phyloP scores from a whole-genome alignment of 75 land plant genomes.

The Chamaecyparis obtusa region DNA sequence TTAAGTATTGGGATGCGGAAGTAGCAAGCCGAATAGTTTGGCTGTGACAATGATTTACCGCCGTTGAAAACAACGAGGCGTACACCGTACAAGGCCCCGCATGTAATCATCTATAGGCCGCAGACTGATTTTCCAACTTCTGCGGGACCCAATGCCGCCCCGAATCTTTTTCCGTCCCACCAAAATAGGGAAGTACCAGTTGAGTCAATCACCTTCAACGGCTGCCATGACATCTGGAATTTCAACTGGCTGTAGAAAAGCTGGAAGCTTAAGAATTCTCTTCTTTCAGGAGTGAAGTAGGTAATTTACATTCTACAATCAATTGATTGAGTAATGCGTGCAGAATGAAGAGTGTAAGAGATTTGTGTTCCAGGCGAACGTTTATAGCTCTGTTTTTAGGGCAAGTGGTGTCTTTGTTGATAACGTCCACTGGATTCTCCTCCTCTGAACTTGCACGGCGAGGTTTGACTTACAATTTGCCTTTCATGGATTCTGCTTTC shows the following conservation, averaged over 20 bases:
- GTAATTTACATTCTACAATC: neutral
- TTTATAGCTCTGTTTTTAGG: constrained; percentile 64
- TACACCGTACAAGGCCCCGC: neutral
- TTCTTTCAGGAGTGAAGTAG: neutral
- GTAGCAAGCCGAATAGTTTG: too few relatives aligned
- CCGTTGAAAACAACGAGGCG: too few relatives aligned
- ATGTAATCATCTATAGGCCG: neutral
- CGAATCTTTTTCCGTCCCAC: neutral
- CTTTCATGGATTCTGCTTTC: neutral
- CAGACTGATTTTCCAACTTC: neutral
- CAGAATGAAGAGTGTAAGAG: neutral
- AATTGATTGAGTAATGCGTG: neutral
- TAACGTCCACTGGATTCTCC: constrained; percentile 82
- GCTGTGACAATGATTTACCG: too few relatives aligned
- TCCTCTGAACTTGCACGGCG: constrained; percentile 69
- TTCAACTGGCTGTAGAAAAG: neutral
- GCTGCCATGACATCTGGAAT: neutral
- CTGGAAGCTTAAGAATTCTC: neutral
- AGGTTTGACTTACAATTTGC: constrained; percentile 26
- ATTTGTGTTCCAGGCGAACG: constrained; percentile 10
- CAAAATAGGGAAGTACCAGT: neutral
- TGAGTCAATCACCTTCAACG: neutral
- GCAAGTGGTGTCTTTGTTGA: constrained; percentile 70
- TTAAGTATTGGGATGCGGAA: too few relatives aligned
- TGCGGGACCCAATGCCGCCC: neutral